A percentile compares a stretch with the other conserved stretches of the same genome.
phyloP scores from a whole-genome alignment of 495 filamentous ascomycete genomes.

The Tuber indicum region DNA sequence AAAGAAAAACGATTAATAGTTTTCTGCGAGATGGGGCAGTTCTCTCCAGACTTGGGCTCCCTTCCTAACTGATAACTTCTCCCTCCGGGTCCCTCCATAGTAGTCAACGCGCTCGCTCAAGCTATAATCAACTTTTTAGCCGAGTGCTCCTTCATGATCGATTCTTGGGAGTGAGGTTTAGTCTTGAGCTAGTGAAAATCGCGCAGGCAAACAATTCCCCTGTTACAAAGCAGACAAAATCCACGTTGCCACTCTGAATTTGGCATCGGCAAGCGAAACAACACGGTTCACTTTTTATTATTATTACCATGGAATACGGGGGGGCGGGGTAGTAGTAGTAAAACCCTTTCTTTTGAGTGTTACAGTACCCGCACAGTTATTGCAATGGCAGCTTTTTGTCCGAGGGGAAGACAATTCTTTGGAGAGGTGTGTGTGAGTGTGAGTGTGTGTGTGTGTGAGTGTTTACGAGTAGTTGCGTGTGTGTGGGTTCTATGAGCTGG shows the following conservation, averaged over 20 bases:
- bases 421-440: background rate
- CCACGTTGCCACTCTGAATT: background rate
- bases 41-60: background rate
- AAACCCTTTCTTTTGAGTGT: background rate
- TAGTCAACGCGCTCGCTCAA: background rate
- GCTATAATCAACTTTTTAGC: background rate
- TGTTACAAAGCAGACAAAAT: background rate
- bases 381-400: background rate
- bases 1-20: background rate
- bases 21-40: background rate
- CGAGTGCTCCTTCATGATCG: background rate
- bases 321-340: background rate
- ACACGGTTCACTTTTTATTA: background rate
- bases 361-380: background rate
- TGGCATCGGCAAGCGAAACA: background rate
- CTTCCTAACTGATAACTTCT: background rate
- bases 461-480: background rate
- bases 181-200: background rate
- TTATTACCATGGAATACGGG: background rate
- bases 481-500: conserved; percentile 1
- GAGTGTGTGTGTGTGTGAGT: background rate
- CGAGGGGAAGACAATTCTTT: background rate
- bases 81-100: background rate
- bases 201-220: background rate
- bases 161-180: background rate